Conservation (phyloP, 768 basidiomycete genomes). For the Hygrocybe coccinea region DNA sequence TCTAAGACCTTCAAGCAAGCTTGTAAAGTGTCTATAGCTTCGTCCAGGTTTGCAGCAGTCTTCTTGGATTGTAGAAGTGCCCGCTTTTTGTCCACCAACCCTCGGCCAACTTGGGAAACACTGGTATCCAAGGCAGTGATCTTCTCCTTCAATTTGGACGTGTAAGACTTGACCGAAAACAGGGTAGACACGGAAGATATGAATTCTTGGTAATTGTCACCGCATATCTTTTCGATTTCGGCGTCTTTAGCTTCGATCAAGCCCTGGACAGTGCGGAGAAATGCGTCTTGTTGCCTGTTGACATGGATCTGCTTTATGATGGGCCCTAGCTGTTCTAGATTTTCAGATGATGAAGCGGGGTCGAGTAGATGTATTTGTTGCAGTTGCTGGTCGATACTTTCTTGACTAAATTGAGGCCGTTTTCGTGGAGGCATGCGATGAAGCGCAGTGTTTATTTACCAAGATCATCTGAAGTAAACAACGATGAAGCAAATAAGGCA, state of each 20-base stretch:
- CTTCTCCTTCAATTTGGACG: constrained; percentile 86
- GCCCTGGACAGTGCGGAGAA: constrained; percentile 77
- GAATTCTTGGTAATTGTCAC: constrained; percentile 97
- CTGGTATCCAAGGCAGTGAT: constrained; percentile 85
- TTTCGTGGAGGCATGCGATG: constrained; percentile 69
- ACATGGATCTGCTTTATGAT: constrained; percentile 91
- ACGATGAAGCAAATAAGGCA: constrained; percentile 6
- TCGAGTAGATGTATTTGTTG: constrained; percentile 89
- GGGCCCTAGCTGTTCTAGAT: constrained; percentile 91
- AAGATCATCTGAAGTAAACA: constrained; percentile 35
- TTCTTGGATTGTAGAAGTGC: constrained; percentile 84
- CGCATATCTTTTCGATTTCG: constrained; percentile 95
- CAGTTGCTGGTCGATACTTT: constrained; percentile 82
- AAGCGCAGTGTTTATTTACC: constrained; percentile 31
- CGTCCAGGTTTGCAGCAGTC: constrained; percentile 91
- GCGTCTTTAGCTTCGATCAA: constrained; percentile 92
- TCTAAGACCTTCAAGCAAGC: constrained; percentile 89
- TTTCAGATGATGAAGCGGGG: constrained; percentile 84
- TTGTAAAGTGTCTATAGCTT: constrained; percentile 93
- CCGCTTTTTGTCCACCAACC: constrained; percentile 91
- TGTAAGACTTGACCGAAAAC: constrained; percentile 93
- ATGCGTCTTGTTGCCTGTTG: constrained; percentile 82
- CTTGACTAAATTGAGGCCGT: constrained; percentile 71
- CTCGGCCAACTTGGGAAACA: constrained; percentile 82
- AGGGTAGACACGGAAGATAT: constrained; percentile 95